phyloP scores from a whole-genome alignment of 83 land plant genomes.

The Picea engelmannii region DNA sequence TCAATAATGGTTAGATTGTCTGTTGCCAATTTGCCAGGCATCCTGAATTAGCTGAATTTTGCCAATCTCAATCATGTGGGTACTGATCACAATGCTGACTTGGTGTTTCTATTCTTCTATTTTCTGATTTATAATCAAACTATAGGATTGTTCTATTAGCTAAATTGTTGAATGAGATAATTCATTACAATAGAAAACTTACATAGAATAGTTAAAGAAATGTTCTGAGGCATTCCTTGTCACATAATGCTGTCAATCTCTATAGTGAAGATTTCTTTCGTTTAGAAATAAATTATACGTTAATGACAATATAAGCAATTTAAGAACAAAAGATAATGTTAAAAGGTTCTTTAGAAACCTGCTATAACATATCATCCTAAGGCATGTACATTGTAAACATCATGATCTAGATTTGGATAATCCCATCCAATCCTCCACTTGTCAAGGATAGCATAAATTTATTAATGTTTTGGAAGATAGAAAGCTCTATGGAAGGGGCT shows the following conservation, averaged over 20 bases:
- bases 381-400: not conserved
- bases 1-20: slow-evolving; percentile 1
- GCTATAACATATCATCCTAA: not conserved
- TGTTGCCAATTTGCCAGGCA: not conserved
- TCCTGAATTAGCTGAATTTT: not conserved
- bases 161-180: not conserved
- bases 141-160: not conserved
- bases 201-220: not conserved
- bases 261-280: not conserved
- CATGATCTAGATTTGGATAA: not conserved
- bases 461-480: not conserved
- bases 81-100: not conserved
- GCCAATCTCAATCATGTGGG: not conserved
- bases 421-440: not conserved
- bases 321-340: not conserved
- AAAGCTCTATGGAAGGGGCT: not conserved
- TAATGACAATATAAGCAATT: not conserved
- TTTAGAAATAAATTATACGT: not conserved
- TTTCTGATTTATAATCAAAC: not conserved
- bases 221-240: too few relatives aligned
- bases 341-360: not conserved
- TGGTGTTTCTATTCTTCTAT: not conserved
- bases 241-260: not conserved
- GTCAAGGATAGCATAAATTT: not conserved
- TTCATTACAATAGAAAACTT: not conserved